Conservation (phyloP, 805 yeast species). For the Sugiyamaella qingdaonensis region DNA sequence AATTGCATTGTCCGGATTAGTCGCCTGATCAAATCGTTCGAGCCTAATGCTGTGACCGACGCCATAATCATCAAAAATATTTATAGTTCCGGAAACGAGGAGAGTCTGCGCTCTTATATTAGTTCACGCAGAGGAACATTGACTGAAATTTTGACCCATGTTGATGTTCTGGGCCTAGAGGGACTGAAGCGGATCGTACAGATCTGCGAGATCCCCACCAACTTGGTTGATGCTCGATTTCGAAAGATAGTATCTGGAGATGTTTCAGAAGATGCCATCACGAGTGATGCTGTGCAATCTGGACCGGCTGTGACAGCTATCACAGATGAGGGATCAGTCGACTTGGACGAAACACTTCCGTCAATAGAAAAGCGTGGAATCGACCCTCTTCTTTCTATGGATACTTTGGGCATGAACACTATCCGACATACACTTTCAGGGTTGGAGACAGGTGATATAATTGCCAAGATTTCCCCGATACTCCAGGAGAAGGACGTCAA, state of each 20-base stretch:
- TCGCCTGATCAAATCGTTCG: constrained; percentile 30
- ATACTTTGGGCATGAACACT: constrained; percentile 71
- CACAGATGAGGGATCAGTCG: constrained; percentile 1
- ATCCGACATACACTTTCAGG: constrained; percentile 71
- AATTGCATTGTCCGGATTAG: constrained; percentile 37
- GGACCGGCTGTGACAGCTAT: neutral
- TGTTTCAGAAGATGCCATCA: neutral
- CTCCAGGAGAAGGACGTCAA: constrained; percentile 33
- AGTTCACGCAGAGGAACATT: constrained; percentile 12
- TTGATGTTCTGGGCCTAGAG: constrained; percentile 52
- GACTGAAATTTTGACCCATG: constrained; percentile 40
- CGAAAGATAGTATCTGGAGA: constrained; percentile 9
- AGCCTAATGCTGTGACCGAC: constrained; percentile 52
- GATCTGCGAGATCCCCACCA: constrained; percentile 24
- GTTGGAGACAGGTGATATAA: constrained; percentile 29
- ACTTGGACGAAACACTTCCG: constrained; percentile 16
- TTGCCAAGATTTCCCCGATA: constrained; percentile 33
- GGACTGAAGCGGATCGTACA: constrained; percentile 35
- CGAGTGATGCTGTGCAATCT: too few species aligned
- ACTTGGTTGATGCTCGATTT: constrained; percentile 12
- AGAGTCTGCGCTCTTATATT: constrained; percentile 18
- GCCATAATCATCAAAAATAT: constrained; percentile 56
- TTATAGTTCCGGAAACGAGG: constrained; percentile 21
- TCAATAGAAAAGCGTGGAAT: constrained; percentile 50
- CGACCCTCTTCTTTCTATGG: constrained; percentile 58